Percentiles rank a stretch among this genome's conserved stretches.
These are phyloP conservation scores for Venturia asperata DNA, from an alignment of 2,329 filamentous ascomycete species.

Conservation along the genomic window DNA sequence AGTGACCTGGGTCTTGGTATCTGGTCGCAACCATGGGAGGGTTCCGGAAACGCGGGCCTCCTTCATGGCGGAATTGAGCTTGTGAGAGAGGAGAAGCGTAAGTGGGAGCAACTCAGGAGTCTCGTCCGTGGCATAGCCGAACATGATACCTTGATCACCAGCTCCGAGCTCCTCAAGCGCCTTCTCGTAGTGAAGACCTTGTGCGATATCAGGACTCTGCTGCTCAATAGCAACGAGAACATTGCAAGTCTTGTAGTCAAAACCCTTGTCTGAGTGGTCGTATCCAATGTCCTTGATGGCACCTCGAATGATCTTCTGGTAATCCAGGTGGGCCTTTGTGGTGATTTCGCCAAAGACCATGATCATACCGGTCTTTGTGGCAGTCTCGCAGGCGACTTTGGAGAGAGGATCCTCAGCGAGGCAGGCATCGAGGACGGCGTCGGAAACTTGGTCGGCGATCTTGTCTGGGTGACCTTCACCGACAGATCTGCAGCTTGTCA, in stretches of 20 bases:
- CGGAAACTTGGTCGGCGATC: slow-evolving; percentile 93
- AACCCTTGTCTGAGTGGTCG: slow-evolving; percentile 93
- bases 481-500: slow-evolving; percentile 32
- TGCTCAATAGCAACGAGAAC: slow-evolving; percentile 98
- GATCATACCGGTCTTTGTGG: slow-evolving; percentile 98
- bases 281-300: slow-evolving; percentile 99
- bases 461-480: slow-evolving; percentile 56
- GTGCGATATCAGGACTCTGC: slow-evolving; percentile 97
- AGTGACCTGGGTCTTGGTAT: slow-evolving; percentile 99
- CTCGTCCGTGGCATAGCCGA: slow-evolving; percentile 99
- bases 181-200: slow-evolving; percentile 97
- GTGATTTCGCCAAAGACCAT: slow-evolving; percentile 85
- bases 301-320: slow-evolving; percentile 92
- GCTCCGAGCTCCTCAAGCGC: slow-evolving; percentile 96
- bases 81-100: slow-evolving; percentile 89
- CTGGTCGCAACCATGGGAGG: slow-evolving; percentile 89
- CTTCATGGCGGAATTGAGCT: slow-evolving; percentile 93
- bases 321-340: slow-evolving; percentile 91
- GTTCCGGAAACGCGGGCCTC: slow-evolving; percentile 78
- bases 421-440: slow-evolving; percentile 98
- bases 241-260: slow-evolving; percentile 99
- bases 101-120: slow-evolving; percentile 94
- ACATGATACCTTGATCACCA: slow-evolving; percentile 99
- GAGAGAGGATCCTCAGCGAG: slow-evolving; percentile 89
- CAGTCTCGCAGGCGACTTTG: slow-evolving; percentile 98